Evolutionary conservation across 2,329 filamentous ascomycete genomes (phyloP).

Genomic region (Apiospora saccharicola): DNA sequence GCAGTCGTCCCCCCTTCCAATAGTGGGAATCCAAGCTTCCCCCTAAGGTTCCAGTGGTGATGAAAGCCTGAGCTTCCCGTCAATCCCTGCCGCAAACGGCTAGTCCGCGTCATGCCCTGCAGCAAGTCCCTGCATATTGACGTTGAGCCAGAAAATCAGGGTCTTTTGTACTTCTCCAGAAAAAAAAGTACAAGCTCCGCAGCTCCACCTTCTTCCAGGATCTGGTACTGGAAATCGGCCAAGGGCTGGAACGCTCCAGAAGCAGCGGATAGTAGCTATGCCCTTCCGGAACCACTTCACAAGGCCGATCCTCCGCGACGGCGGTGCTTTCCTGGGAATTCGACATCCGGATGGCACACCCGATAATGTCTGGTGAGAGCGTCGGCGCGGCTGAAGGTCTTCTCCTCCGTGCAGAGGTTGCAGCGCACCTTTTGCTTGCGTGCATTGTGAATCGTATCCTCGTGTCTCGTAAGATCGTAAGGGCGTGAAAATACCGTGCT

Average conservation of each 20-base stretch:
- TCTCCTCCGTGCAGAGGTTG: slow-evolving; percentile 91
- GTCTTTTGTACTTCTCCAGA: slow-evolving; percentile 22
- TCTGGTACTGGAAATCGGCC: not conserved
- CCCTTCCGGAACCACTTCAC: not conserved
- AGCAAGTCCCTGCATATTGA: slow-evolving; percentile 31
- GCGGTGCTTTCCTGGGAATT: slow-evolving; percentile 73
- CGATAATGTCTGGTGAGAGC: slow-evolving; percentile 93
- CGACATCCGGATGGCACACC: slow-evolving; percentile 89
- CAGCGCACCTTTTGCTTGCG: slow-evolving; percentile 95
- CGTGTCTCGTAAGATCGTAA: slow-evolving; percentile 95
- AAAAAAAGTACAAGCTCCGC: not conserved
- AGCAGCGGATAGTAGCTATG: not conserved
- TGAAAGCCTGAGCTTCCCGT: not conserved
- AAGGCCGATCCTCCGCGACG: slow-evolving; percentile 39
- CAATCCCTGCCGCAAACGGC: not conserved
- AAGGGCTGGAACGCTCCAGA: slow-evolving; percentile 5
- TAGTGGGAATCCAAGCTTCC: slow-evolving; percentile 25
- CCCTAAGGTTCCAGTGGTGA: slow-evolving; percentile 18
- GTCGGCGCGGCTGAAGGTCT: slow-evolving; percentile 95
- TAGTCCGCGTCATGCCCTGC: slow-evolving; percentile 18
- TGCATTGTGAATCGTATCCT: slow-evolving; percentile 96
- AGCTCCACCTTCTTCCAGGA: not conserved
- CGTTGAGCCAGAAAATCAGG: slow-evolving; percentile 27
- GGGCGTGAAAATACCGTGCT: slow-evolving; percentile 93
- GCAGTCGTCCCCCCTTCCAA: not conserved